These are phyloP conservation scores for Coemansia sp. DNA, from an alignment of 192 early-diverging fungal species.

Conservation along the genomic window DNA sequence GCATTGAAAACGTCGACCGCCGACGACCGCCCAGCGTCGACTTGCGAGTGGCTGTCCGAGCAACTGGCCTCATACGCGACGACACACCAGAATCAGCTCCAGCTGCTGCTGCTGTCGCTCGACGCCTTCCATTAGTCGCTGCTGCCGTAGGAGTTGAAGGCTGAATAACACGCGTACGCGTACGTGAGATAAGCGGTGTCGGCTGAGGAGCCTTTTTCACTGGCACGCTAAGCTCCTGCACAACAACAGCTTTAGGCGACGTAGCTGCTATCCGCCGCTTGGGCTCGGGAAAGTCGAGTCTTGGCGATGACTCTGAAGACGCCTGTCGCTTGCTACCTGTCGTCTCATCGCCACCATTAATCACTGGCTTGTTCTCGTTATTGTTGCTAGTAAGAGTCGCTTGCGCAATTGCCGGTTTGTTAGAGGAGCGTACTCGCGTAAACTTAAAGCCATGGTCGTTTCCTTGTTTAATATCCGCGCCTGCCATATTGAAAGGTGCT, in stretches of 20 bases:
- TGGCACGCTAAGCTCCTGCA: constrained; percentile 48
- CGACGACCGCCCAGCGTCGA: constrained; percentile 44
- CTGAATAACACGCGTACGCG: constrained; percentile 24
- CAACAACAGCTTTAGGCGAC: not conserved
- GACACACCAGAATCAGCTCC: not conserved
- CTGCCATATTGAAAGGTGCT: not conserved
- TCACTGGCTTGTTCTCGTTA: constrained; percentile 10
- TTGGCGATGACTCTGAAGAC: not conserved
- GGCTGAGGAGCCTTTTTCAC: constrained; percentile 37
- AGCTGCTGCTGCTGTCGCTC: not conserved
- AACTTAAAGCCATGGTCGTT: constrained; percentile 58
- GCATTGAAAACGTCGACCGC: constrained; percentile 62
- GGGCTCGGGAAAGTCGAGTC: constrained; percentile 41
- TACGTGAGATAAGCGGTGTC: constrained; percentile 51
- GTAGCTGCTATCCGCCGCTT: constrained; percentile 21
- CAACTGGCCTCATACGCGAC: not conserved
- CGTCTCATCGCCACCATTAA: not conserved
- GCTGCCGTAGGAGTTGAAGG: not conserved
- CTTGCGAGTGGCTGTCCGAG: constrained; percentile 17
- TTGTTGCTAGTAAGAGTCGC: not conserved
- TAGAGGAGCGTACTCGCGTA: constrained; percentile 18
- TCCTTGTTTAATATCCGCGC: constrained; percentile 12
- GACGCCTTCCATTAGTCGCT: not conserved
- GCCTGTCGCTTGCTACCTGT: not conserved
- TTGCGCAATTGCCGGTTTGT: not conserved